Evolutionary conservation across 1,139 yeast species (phyloP).

Genomic region (Yamadazyma sp.): DNA sequence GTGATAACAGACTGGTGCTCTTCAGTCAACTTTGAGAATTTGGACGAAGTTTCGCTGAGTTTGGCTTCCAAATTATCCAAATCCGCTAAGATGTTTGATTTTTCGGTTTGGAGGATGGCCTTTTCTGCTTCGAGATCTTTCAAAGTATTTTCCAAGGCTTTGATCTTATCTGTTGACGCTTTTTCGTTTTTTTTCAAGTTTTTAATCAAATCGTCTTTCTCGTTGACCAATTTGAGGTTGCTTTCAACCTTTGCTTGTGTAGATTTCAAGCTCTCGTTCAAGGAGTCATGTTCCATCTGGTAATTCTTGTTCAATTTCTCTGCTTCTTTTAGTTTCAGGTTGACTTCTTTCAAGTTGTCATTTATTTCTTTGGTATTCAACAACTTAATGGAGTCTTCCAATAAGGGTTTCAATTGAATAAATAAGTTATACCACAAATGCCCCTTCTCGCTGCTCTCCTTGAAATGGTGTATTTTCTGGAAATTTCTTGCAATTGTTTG

Average conservation of each 20-base stretch:
- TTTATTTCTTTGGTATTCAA: conserved; percentile 56
- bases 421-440: conserved; percentile 85
- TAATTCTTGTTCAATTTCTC: conserved; percentile 44
- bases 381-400: conserved; percentile 64
- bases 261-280: conserved; percentile 49
- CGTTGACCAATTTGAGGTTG: conserved; percentile 26
- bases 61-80: conserved; percentile 18
- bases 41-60: conserved; percentile 27
- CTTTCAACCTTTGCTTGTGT: conserved; percentile 43
- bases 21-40: conserved; percentile 17
- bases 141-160: conserved; percentile 16
- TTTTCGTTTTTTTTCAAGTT: conserved; percentile 26
- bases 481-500: conserved; percentile 67
- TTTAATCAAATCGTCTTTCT: conserved; percentile 26
- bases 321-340: conserved; percentile 38
- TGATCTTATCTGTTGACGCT: conserved; percentile 20
- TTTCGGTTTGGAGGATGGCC: conserved; percentile 19
- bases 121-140: conserved; percentile 18
- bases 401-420: conserved; percentile 71
- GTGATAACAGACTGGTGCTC: conserved; percentile 17
- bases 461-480: conserved; percentile 50
- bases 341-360: conserved; percentile 42
- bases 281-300: conserved; percentile 47
- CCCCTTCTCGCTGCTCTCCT: conserved; percentile 21
- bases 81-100: conserved; percentile 15